Evolutionary conservation across 2,329 filamentous ascomycete species (phyloP), one percentile per base, ranked within the genome.

Genomic region (Graphilbum fragrans): DNA sequence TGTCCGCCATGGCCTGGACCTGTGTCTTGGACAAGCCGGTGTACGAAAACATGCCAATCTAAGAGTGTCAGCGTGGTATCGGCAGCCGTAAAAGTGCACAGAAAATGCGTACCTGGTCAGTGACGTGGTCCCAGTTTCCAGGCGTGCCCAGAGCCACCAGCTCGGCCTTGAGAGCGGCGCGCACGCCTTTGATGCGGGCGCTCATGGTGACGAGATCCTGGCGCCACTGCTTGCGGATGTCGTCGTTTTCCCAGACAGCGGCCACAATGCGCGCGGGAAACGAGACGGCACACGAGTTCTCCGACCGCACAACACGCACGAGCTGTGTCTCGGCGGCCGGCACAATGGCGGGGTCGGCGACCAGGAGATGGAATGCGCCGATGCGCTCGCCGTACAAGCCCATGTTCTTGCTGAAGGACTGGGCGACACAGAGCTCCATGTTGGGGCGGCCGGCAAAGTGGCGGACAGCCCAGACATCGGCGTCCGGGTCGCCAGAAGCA

Each of bases 41-140:
- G 14, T 40, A 40, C 6, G 38, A 40, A 14, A 40, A 40, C 38
- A 40, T 40, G 21, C 38, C 38, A 14, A 40, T 35, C 38, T 40
- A 12, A 4, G 4, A 12, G 19, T 7, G 20, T 37, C 14, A 37
- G 35, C 25, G 4, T 12, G 5, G 14, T 16, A 9, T 5, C 6
- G 35, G 4, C 20, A 22, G 19, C 8, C 20, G 7, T 12, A 3
- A 11, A 11, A 22, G 7, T 27, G 7, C 25, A 8, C 35, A 37
- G 35, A 23, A 22, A 18, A 37, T 36, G 34, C 37, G 2, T n/a
- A 39, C 38, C 29, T 39, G 38, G 8, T 39, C 21, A 8, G 29
- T 34, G 6, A 39, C 23, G 16, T 39, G 38, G 2, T n/a, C 20
- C 38, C 38, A 39, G 6, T 12, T 33, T 22, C 38, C 38, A 8